Evolutionary conservation across 352 stramenopile genomes (phyloP).

Genomic region (Lagenidium sp.): DNA sequence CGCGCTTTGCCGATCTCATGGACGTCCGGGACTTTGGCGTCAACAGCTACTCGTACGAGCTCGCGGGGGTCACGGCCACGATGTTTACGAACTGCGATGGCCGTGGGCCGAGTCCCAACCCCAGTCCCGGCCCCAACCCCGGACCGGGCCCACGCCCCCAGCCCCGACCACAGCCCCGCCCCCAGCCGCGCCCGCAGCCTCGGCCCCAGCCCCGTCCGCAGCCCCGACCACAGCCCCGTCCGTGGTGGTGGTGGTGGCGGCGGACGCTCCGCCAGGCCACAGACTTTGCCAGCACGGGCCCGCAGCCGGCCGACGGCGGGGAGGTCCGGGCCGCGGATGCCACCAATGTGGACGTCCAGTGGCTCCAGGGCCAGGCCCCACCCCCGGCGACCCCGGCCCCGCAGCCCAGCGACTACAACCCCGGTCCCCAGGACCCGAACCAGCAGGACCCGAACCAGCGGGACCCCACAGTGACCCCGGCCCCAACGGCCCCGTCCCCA

Average conservation of each 20-base stretch:
- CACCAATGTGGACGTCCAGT: neutral
- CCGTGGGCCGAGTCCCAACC: neutral
- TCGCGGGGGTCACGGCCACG: slow-evolving; percentile 8
- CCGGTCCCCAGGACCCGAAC: neutral
- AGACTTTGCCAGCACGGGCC: neutral
- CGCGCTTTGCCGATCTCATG: slow-evolving; percentile 7
- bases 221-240: slow-evolving; percentile 1
- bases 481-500: neutral
- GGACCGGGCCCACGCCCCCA: slow-evolving; percentile 2
- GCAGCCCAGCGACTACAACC: neutral
- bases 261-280: too few species aligned
- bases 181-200: neutral
- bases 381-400: neutral
- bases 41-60: slow-evolving; percentile 15
- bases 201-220: neutral
- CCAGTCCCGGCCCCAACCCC: neutral
- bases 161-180: neutral
- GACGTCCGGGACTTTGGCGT: slow-evolving; percentile 8
- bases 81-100: slow-evolving; percentile 12
- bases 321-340: neutral
- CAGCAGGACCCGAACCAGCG: neutral
- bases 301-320: neutral
- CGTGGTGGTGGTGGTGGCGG: neutral
- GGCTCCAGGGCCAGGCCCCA: neutral
- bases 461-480: neutral